A percentile compares a stretch with the other conserved stretches of the same genome.
Conservation (phyloP, 768 basidiomycete genomes). For the Lactarius akahatsu region DNA sequence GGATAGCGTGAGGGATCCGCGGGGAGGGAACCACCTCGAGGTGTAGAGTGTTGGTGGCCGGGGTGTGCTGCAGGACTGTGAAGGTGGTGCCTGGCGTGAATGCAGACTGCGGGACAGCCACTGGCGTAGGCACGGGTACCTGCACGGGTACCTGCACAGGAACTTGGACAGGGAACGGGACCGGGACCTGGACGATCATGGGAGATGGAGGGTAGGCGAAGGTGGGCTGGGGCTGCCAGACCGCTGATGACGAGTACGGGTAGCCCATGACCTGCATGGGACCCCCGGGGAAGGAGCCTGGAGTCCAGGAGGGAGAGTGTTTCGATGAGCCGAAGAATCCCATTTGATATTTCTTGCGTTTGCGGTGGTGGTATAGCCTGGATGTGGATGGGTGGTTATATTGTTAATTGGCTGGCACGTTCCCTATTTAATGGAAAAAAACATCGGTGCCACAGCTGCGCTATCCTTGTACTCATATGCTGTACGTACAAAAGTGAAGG, state of each 20-base stretch:
- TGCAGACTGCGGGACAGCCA: not conserved
- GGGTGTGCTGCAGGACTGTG: not conserved
- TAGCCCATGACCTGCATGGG: not conserved
- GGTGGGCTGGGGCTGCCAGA: conserved; percentile 3
- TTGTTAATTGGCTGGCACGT: too few relatives aligned
- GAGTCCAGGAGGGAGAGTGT: conserved; percentile 7
- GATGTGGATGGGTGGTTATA: too few relatives aligned
- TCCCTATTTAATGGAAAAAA: too few relatives aligned
- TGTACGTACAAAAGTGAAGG: too few relatives aligned
- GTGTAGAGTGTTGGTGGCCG: not conserved
- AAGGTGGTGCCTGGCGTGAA: not conserved
- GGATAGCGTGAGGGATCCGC: too few relatives aligned
- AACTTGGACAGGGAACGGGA: not conserved
- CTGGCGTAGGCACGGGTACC: conserved; percentile 4
- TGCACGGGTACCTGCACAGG: not conserved
- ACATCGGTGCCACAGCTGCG: too few relatives aligned
- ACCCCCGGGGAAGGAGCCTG: conserved; percentile 1
- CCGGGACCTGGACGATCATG: not conserved
- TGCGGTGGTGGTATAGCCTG: too few relatives aligned
- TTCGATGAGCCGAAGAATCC: not conserved
- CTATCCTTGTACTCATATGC: too few relatives aligned
- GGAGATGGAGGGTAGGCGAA: not conserved
- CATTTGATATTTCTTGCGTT: not conserved
- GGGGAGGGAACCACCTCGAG: not conserved
- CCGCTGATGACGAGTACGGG: not conserved